Percentiles rank a stretch among this genome's conserved stretches.
These are phyloP conservation scores for Clonostachys sp. DNA, from an alignment of 2,329 filamentous ascomycete genomes.

Conservation along the genomic window DNA sequence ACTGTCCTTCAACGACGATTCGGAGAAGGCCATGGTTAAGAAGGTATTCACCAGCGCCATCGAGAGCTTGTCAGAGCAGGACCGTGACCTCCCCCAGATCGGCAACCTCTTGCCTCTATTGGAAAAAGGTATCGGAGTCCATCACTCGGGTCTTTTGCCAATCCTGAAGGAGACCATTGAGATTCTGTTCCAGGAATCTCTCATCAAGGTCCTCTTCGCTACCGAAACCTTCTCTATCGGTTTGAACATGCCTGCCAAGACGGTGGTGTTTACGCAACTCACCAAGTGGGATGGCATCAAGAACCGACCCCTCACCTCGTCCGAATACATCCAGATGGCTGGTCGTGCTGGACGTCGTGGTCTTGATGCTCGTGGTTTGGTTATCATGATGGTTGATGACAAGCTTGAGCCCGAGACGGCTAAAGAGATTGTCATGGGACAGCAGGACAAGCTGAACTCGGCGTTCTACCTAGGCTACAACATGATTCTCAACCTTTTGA, in stretches of 20 bases:
- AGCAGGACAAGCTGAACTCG: slow-evolving; percentile 95
- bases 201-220: slow-evolving; percentile 97
- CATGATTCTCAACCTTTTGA: slow-evolving; percentile 94
- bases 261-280: slow-evolving; percentile 96
- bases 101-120: slow-evolving; percentile 83
- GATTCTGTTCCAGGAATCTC: slow-evolving; percentile 94
- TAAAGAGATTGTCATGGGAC: slow-evolving; percentile 90
- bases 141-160: slow-evolving; percentile 91
- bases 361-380: slow-evolving; percentile 94
- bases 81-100: slow-evolving; percentile 85
- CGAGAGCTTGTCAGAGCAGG: slow-evolving; percentile 86
- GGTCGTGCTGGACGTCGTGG: slow-evolving; percentile 94
- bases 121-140: slow-evolving; percentile 89
- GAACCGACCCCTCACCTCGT: slow-evolving; percentile 81
- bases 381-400: slow-evolving; percentile 99
- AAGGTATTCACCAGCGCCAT: slow-evolving; percentile 95
- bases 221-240: slow-evolving; percentile 99
- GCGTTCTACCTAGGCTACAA: slow-evolving; percentile 98
- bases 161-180: slow-evolving; percentile 99
- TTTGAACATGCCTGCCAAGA: slow-evolving; percentile 98
- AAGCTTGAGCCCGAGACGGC: slow-evolving; percentile 94
- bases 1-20: slow-evolving; percentile 92
- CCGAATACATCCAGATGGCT: slow-evolving; percentile 98
- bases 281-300: slow-evolving; percentile 87
- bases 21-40: slow-evolving; percentile 88